Evolutionary conservation across 768 basidiomycete species (phyloP), one percentile per base, ranked within the genome.

Genomic region (Leucosporidium yakuticum): DNA sequence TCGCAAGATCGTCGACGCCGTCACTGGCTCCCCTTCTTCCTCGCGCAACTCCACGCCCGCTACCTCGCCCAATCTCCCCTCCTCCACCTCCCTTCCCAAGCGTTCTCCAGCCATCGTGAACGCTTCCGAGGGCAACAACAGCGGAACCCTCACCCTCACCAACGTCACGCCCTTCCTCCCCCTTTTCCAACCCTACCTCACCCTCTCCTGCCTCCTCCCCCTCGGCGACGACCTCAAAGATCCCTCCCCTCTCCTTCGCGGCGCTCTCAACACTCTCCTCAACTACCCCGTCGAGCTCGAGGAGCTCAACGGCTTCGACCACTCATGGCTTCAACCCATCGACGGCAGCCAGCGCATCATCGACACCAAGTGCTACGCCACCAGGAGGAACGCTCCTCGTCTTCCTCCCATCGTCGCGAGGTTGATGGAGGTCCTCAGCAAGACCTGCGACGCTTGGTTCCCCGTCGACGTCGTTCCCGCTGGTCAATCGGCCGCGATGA

Each of bases 201-300:
- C 60, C 11, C 59, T 73, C 63, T 50, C 71, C 39, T 58, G 60
- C 51, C 25, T 34, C 11, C 54, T 59, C 2, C 68, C 68, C 11
- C 60, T 68, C 60, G 39, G 31, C 36, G 4, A 29, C 29, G 29
- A 63, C 62, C 32, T 47, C 25, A 65, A 68, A 31, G 64, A 68
- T 17, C 67, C 64, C 17, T 67, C 63, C 9, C 65, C 68, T 2
- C 36, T 55, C 27, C 63, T 73, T 9, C 62, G 60, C 44, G 25
- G 59, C 34, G 68, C 71, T 9, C 36, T 73, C 53, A 67, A 68
- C 53, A 44, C 69, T 2, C 69, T 73, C 12, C 63, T 73, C 53
- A 69, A 69, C 62, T 73, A 70, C 59, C 72, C 72, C 1, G 4
- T 70, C 50, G 66, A 68, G 57, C 68, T 73, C 58, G 68, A 73